These are phyloP conservation scores for Pseudocercospora fuligena DNA, from an alignment of 2,329 filamentous ascomycete species.

Conservation along the genomic window DNA sequence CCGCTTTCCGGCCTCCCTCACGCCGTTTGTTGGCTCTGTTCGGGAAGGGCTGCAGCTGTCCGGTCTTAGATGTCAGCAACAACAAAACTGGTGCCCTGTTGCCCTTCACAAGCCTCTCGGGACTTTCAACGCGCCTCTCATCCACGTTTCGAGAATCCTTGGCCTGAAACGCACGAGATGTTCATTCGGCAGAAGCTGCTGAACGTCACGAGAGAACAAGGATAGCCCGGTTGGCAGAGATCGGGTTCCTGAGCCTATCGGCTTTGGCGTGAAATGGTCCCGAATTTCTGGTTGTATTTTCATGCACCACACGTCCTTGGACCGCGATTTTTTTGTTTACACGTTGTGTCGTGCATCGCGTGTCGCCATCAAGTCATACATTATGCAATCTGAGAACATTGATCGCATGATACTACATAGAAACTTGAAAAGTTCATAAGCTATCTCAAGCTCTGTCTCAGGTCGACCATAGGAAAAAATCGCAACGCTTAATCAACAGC, in stretches of 20 bases:
- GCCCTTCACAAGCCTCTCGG: too few relatives aligned
- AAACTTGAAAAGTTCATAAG: background rate
- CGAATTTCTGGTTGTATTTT: background rate
- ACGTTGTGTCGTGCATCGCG: too few relatives aligned
- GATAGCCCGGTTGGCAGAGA: background rate
- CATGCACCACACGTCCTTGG: background rate
- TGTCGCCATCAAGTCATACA: too few relatives aligned
- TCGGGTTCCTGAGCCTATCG: background rate
- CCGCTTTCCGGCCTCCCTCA: background rate
- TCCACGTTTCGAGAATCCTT: background rate
- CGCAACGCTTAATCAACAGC: background rate
- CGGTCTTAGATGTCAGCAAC: background rate
- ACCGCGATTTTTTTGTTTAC: too few relatives aligned
- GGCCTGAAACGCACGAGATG: background rate
- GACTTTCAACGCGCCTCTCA: background rate
- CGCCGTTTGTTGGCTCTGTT: slow-evolving; percentile 4
- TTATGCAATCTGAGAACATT: background rate
- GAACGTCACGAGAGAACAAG: background rate
- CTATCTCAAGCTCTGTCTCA: slow-evolving; percentile 4
- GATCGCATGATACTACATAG: background rate
- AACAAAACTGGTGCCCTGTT: too few relatives aligned
- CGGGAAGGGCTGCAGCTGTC: background rate
- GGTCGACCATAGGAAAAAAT: background rate
- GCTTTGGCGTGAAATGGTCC: background rate
- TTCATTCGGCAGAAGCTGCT: background rate